These are phyloP conservation scores for Aureobasidium leucospermi DNA, from an alignment of 2,329 filamentous ascomycete genomes.

Conservation along the genomic window DNA sequence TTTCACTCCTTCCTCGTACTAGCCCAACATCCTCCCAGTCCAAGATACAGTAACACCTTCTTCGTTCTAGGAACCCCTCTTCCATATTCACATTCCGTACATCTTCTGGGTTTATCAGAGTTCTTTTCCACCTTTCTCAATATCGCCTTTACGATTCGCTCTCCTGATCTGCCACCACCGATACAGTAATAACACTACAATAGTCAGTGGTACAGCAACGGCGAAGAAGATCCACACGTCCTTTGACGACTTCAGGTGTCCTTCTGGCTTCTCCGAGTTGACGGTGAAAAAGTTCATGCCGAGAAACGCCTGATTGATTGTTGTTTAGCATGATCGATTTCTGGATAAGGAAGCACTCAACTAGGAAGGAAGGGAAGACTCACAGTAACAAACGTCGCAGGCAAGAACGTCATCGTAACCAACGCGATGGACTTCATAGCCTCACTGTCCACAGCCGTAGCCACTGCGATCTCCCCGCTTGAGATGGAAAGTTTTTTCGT, in stretches of 20 bases:
- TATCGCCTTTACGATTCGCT: neutral
- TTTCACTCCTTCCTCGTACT: too few relatives aligned
- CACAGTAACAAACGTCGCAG: slow-evolving; percentile 18
- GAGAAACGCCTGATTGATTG: neutral
- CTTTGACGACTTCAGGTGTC: neutral
- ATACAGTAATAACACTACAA: neutral
- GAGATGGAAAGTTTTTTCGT: neutral
- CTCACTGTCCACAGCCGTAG: slow-evolving; percentile 29
- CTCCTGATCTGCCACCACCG: neutral
- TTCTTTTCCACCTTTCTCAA: neutral
- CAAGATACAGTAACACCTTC: too few relatives aligned
- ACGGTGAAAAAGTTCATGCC: neutral
- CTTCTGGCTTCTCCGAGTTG: neutral
- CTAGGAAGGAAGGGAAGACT: neutral
- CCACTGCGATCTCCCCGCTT: neutral
- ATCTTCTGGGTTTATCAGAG: too few relatives aligned
- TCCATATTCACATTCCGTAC: too few relatives aligned
- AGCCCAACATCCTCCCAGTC: too few relatives aligned
- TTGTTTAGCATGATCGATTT: too few relatives aligned
- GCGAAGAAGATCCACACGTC: neutral
- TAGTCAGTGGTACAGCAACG: neutral
- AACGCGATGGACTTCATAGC: slow-evolving; percentile 36
- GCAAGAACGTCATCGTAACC: slow-evolving; percentile 33
- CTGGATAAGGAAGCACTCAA: neutral
- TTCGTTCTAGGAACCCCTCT: too few relatives aligned